Percentiles rank a stretch among this genome's conserved stretches.
Conservation (phyloP, 1,139 yeast species). For the Saccharomyces uvarum region DNA sequence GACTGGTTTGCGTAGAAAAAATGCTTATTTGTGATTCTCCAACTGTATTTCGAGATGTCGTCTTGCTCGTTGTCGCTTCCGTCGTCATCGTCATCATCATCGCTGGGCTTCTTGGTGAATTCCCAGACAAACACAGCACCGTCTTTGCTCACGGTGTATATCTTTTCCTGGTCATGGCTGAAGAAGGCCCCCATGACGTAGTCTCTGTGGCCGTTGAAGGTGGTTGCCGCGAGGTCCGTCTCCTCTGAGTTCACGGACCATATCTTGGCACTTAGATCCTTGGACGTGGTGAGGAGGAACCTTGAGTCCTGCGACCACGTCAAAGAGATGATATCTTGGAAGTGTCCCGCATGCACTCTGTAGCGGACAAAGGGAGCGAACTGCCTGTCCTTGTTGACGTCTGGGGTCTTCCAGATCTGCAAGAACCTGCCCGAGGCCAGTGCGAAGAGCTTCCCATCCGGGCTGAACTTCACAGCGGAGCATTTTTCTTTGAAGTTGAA, state of each 20-base stretch:
- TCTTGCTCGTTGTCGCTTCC: slow-evolving; percentile 38
- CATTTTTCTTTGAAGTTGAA: slow-evolving; percentile 85
- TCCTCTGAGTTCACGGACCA: slow-evolving; percentile 72
- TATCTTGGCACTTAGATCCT: slow-evolving; percentile 84
- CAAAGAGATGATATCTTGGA: slow-evolving; percentile 66
- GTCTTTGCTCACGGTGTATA: slow-evolving; percentile 87
- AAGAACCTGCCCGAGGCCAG: slow-evolving; percentile 74
- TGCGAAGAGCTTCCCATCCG: slow-evolving; percentile 84
- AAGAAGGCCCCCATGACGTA: slow-evolving; percentile 82
- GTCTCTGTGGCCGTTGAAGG: slow-evolving; percentile 89
- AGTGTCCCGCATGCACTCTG: slow-evolving; percentile 88
- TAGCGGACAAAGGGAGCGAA: slow-evolving; percentile 94
- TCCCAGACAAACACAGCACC: slow-evolving; percentile 95
- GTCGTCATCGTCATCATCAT: slow-evolving; percentile 35
- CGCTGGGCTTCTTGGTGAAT: slow-evolving; percentile 48
- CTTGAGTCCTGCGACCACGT: slow-evolving; percentile 90
- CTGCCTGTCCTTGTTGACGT: slow-evolving; percentile 62
- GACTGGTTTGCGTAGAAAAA: slow-evolving; percentile 62
- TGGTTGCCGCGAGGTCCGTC: slow-evolving; percentile 64
- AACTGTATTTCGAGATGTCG: slow-evolving; percentile 41
- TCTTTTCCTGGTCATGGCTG: slow-evolving; percentile 74
- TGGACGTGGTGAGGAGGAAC: slow-evolving; percentile 77
- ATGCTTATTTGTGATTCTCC: slow-evolving; percentile 80
- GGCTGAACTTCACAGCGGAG: slow-evolving; percentile 69
- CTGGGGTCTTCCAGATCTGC: slow-evolving; percentile 94